Evolutionary conservation across 345 rosid genomes (phyloP).

Genomic region (Streptanthus diversifolius): DNA sequence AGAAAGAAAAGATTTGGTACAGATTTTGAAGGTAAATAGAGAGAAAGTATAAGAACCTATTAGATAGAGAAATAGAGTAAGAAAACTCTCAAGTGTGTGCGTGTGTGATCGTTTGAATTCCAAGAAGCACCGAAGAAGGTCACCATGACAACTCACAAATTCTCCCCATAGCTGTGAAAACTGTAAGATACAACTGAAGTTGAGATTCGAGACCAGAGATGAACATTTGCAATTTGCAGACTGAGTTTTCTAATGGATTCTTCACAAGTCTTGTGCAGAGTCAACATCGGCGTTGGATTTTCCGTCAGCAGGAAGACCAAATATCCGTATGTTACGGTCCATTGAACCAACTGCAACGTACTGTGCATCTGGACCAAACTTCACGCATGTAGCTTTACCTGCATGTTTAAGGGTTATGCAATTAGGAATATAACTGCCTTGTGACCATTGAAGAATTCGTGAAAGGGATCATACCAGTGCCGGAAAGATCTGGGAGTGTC

Average conservation of each 20-base stretch:
- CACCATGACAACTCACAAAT: background rate
- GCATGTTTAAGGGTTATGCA: conserved; percentile 7
- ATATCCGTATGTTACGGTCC: conserved; percentile 85
- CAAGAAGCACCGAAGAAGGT: background rate
- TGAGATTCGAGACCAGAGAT: background rate
- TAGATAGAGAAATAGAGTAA: background rate
- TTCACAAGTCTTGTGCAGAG: conserved; percentile 43
- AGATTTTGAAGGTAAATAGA: conserved; percentile 1
- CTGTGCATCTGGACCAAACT: conserved; percentile 81
- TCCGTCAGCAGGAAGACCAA: conserved; percentile 64
- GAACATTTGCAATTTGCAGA: background rate
- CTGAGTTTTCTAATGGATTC: background rate
- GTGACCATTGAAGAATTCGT: background rate
- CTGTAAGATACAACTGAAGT: conserved; percentile 13
- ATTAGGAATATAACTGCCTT: background rate
- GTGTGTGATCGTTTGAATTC: background rate
- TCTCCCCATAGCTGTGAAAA: background rate
- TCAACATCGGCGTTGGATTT: conserved; percentile 9
- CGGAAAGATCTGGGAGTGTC: conserved; percentile 92
- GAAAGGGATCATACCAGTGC: conserved; percentile 55
- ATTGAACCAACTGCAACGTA: conserved; percentile 84
- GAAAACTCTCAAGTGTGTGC: background rate
- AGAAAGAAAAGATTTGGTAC: conserved; percentile 3
- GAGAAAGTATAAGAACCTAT: conserved; percentile 11
- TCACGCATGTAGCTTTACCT: conserved; percentile 70